Base-by-base conservation (phyloP, 352 stramenopile species). In the Globisporangium radiosum region DNA sequence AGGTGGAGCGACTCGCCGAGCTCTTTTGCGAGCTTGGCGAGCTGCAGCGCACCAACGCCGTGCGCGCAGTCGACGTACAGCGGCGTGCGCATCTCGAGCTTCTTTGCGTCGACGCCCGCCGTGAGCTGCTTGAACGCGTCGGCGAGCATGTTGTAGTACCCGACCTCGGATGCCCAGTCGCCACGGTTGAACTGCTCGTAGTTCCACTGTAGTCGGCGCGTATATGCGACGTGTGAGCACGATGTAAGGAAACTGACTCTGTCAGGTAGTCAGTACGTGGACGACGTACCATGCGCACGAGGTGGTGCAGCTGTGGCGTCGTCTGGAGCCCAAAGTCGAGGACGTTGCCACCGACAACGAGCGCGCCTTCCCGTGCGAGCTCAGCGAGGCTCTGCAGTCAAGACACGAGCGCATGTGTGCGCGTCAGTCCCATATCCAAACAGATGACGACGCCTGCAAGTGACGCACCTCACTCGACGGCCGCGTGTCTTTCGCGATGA, bases 251-350 rank as follows among this genome's bases (percentile, higher is more conserved):
- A 1, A 44, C 11, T 13, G 40, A 44, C 40, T 8, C 56, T 33
- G 25, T 33, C 25, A 33, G 25, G 25, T 33, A 33, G 25, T 33
- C 11, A n/a, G 9, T 45, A 5, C 7, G 42, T 45, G 42, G 17
- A 49, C 13, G 13, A 49, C 45, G 42, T 74, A 91, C 88, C 75
- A 97, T 96, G 63, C 95, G 82, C 11, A 99, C 96, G 63, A 95
- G 88, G 75, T 99, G 94, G 80, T 99, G 97, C 37, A 99, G 73
- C 77, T 98, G 90, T 25, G 97, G 97, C 49, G 97, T 99, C 36
- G 96, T 98, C 52, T 99, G 89, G 47, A 98, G 72, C 5, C 96
- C 97, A 75, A 98, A 94, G 82, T 99, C 88, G 45, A 97, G 72
- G 44, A 98, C 90, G 40, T 91, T 89, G 58, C 87, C 91, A 40